A percentile compares a stretch with the other conserved stretches of the same genome.
phyloP scores from a whole-genome alignment of 2,329 filamentous ascomycete genomes.

The Coniochaeta hoffmannii region DNA sequence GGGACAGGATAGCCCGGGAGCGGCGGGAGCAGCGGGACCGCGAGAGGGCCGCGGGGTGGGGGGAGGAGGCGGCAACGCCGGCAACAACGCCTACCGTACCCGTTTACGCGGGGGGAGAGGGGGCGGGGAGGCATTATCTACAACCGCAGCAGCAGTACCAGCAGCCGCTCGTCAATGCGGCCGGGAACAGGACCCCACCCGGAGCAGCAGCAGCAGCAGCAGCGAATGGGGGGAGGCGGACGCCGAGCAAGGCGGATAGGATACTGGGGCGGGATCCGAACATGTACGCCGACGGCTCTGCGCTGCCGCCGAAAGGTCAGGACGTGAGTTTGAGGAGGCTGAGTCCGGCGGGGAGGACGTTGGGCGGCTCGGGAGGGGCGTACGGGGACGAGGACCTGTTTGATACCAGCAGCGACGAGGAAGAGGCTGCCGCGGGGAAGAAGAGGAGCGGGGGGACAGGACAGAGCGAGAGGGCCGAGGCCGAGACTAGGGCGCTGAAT shows the following conservation, averaged over 20 bases:
- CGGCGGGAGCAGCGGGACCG: constrained; percentile 53
- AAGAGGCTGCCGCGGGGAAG: constrained; percentile 19
- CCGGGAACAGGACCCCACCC: constrained; percentile 7
- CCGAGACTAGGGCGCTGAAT: constrained; percentile 13
- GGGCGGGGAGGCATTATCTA: constrained; percentile 26
- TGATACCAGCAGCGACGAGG: constrained; percentile 15
- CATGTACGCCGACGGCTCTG: constrained; percentile 42
- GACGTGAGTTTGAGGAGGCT: constrained; percentile 37
- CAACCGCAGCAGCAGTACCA: constrained; percentile 5
- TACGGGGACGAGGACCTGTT: constrained; percentile 28
- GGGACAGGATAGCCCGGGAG: constrained; percentile 53
- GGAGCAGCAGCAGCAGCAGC: neutral
- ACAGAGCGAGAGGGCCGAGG: constrained; percentile 7
- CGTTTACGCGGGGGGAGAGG: constrained; percentile 10
- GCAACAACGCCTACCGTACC: constrained; percentile 11
- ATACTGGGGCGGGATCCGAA: constrained; percentile 50
- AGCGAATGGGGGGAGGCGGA: constrained; percentile 25
- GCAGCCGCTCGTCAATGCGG: constrained; percentile 6
- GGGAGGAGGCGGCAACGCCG: constrained; percentile 11
- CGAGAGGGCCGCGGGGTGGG: constrained; percentile 61
- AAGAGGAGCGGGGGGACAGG: neutral
- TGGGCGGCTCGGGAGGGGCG: constrained; percentile 20
- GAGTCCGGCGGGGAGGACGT: constrained; percentile 34
- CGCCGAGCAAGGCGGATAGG: constrained; percentile 50
- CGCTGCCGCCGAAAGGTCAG: constrained; percentile 19